phyloP scores from a whole-genome alignment of 2,329 filamentous ascomycete species.

The Hymenoscyphus fraxineus region DNA sequence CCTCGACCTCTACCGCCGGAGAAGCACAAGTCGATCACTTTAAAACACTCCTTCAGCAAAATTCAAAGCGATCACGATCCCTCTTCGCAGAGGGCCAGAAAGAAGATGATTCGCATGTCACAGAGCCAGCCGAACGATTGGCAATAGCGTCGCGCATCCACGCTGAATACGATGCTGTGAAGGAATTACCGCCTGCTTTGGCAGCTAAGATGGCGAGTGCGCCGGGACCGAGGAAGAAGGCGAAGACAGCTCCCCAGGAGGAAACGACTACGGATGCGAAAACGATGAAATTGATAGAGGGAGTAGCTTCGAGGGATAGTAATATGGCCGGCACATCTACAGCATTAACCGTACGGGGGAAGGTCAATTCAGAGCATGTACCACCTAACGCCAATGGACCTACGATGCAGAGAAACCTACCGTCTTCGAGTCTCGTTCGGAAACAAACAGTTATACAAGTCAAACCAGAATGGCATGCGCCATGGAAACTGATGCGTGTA shows the following conservation, averaged over 20 bases:
- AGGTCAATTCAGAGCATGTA: slow-evolving; percentile 37
- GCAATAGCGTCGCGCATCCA: slow-evolving; percentile 33
- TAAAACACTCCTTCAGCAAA: slow-evolving; percentile 40
- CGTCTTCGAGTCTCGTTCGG: slow-evolving; percentile 56
- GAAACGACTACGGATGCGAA: slow-evolving; percentile 38
- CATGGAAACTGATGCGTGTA: slow-evolving; percentile 97
- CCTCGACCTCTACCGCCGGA: not conserved
- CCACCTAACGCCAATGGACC: slow-evolving; percentile 55
- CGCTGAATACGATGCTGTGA: slow-evolving; percentile 72
- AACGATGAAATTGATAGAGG: slow-evolving; percentile 65
- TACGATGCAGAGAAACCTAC: slow-evolving; percentile 46
- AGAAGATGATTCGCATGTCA: slow-evolving; percentile 21
- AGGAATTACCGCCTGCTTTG: slow-evolving; percentile 71
- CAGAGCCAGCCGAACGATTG: slow-evolving; percentile 31
- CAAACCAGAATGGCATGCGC: slow-evolving; percentile 92
- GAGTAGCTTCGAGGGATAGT: slow-evolving; percentile 45
- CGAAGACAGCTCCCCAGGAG: slow-evolving; percentile 46
- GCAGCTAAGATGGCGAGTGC: slow-evolving; percentile 73
- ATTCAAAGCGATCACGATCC: slow-evolving; percentile 40
- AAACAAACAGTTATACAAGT: slow-evolving; percentile 58
- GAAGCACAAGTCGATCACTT: slow-evolving; percentile 31
- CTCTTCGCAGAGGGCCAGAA: slow-evolving; percentile 37
- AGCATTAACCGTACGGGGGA: slow-evolving; percentile 52
- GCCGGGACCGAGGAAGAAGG: slow-evolving; percentile 57
- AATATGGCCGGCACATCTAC: slow-evolving; percentile 45